Evolutionary conservation across 148 eudicot species (phyloP).

Genomic region (Spergularia marina): DNA sequence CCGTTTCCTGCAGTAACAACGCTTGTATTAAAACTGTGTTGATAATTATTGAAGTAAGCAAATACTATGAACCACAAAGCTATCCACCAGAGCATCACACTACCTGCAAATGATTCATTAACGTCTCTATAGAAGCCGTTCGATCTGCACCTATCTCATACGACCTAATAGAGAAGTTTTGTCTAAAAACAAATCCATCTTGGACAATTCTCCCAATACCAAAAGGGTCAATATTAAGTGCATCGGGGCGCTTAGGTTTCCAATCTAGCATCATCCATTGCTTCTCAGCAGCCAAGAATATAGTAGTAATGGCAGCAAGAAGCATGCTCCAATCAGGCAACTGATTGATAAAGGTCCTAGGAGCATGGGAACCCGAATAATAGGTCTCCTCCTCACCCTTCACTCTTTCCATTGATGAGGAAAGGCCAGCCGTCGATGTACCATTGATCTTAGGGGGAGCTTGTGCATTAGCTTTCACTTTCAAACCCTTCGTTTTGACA

Average conservation of each 20-base stretch:
- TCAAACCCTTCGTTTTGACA: conserved; percentile 53
- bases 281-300: conserved; percentile 97
- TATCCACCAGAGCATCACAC: background rate
- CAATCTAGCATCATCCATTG: conserved; percentile 99
- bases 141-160: conserved; percentile 98
- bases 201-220: conserved; percentile 83
- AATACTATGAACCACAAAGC: background rate
- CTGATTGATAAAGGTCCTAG: conserved; percentile 83
- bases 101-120: conserved; percentile 99
- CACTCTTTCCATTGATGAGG: conserved; percentile 39
- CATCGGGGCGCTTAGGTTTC: conserved; percentile 86
- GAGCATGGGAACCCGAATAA: conserved; percentile 48
- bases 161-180: conserved; percentile 87
- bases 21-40: conserved; percentile 1
- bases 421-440: conserved; percentile 40
- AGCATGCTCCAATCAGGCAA: conserved; percentile 99
- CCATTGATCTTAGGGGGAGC: conserved; percentile 90
- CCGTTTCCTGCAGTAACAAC: conserved; percentile 70
- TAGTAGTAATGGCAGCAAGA: conserved; percentile 94
- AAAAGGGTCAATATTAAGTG: conserved; percentile 66
- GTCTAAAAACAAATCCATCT: conserved; percentile 82
- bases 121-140: conserved; percentile 91
- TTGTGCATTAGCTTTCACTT: conserved; percentile 79
- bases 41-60: background rate
- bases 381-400: conserved; percentile 41